Conservation (phyloP, 441 rosid genomes). For the Dalechampia spathulata region DNA sequence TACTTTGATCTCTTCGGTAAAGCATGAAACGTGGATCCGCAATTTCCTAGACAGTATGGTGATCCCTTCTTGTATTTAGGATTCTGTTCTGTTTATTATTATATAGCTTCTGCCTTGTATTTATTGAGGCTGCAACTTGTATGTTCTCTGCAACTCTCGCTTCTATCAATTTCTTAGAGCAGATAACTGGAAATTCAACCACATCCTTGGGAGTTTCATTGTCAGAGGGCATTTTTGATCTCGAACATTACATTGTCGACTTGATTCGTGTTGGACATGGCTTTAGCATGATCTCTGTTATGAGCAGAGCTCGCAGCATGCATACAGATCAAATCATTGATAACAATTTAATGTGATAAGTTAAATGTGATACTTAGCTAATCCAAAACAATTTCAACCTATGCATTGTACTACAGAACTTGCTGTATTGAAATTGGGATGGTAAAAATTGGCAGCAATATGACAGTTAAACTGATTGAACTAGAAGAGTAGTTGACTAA, state of each 20-base stretch:
- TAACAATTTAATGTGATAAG: too few relatives aligned
- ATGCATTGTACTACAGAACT: too few relatives aligned
- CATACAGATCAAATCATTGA: too few relatives aligned
- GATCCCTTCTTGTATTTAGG: background rate
- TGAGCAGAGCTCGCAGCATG: too few relatives aligned
- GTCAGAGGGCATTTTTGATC: background rate
- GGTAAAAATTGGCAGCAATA: background rate
- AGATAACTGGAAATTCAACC: background rate
- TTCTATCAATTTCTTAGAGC: background rate
- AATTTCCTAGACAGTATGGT: background rate
- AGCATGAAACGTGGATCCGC: background rate
- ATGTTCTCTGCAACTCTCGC: slow-evolving; percentile 3
- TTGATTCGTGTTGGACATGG: too few relatives aligned
- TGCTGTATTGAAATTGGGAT: too few relatives aligned
- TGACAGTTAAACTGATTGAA: too few relatives aligned
- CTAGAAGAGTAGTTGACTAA: background rate
- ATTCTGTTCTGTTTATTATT: background rate
- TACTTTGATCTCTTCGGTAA: background rate
- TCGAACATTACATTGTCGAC: background rate
- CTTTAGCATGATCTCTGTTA: too few relatives aligned
- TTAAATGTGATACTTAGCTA: too few relatives aligned
- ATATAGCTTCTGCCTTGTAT: background rate
- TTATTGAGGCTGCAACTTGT: slow-evolving; percentile 6
- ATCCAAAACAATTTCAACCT: too few relatives aligned
- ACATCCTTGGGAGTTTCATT: background rate